phyloP scores from a whole-genome alignment of 352 stramenopile genomes.

The Phytophthora nicotianae region DNA sequence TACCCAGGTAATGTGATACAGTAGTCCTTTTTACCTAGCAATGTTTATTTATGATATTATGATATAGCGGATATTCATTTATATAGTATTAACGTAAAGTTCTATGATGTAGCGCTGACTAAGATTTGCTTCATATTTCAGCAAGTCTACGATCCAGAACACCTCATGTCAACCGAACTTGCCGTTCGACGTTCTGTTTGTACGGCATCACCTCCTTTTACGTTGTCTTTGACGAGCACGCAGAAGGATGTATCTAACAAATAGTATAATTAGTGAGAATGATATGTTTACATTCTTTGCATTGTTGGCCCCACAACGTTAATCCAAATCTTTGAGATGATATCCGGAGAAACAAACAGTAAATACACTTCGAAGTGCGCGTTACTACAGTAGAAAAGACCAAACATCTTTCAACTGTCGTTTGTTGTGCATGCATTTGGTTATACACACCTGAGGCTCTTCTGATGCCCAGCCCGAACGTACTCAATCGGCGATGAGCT shows the following conservation, averaged over 20 bases:
- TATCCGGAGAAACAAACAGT: conserved; percentile 3
- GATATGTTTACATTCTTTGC: conserved; percentile 1
- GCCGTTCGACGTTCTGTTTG: neutral
- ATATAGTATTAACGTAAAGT: no score
- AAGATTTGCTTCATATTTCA: neutral
- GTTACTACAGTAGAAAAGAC: neutral
- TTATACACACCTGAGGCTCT: conserved; percentile 6
- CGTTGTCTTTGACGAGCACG: neutral
- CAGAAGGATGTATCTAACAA: neutral
- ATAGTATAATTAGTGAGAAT: neutral
- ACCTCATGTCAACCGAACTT: neutral
- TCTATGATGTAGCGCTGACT: neutral
- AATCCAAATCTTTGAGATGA: conserved; percentile 2
- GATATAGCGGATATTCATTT: no score
- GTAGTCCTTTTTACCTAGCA: no score
- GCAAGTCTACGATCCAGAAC: neutral
- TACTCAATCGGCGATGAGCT: conserved; percentile 1
- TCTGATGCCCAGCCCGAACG: conserved; percentile 9
- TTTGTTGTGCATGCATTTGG: conserved; percentile 3
- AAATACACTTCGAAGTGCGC: neutral
- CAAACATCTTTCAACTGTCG: neutral
- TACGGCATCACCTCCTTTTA: neutral
- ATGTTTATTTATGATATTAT: no score
- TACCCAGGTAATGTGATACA: neutral
- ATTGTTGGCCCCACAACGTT: neutral